phyloP scores from a whole-genome alignment of 2,329 filamentous ascomycete genomes.

The Aspergillus texensis region DNA sequence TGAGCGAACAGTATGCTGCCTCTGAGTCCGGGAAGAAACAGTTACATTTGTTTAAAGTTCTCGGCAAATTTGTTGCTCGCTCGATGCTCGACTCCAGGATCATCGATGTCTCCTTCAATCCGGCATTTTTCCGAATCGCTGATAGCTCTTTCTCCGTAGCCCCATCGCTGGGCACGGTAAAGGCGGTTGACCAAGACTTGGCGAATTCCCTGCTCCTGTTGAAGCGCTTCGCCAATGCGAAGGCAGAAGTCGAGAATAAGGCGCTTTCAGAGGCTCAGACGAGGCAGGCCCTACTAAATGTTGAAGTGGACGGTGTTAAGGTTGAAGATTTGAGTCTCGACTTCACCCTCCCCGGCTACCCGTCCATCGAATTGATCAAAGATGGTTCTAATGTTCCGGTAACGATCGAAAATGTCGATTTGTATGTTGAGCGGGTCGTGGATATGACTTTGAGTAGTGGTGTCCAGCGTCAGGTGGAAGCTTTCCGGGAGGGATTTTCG shows the following conservation, averaged over 20 bases:
- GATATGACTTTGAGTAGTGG: constrained; percentile 89
- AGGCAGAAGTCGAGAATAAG: constrained; percentile 75
- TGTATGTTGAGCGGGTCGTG: constrained; percentile 85
- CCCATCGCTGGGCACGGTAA: constrained; percentile 86
- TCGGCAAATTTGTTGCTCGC: constrained; percentile 95
- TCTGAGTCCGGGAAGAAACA: constrained; percentile 84
- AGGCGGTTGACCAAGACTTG: constrained; percentile 82
- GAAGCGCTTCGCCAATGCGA: constrained; percentile 81
- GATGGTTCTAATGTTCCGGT: constrained; percentile 75
- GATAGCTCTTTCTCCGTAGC: constrained; percentile 69
- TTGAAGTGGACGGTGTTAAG: constrained; percentile 72
- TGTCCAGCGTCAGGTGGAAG: constrained; percentile 84
- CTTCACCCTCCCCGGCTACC: constrained; percentile 92
- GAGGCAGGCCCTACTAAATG: constrained; percentile 66
- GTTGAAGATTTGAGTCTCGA: constrained; percentile 90
- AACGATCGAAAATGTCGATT: constrained; percentile 87
- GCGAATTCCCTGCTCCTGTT: constrained; percentile 83
- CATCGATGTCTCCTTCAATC: constrained; percentile 96
- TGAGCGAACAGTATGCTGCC: constrained; percentile 74
- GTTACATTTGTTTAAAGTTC: constrained; percentile 83
- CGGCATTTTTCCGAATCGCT: constrained; percentile 94
- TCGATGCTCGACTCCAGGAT: constrained; percentile 99
- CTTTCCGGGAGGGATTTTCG: constrained; percentile 88
- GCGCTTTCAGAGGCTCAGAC: constrained; percentile 70
- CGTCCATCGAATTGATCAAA: constrained; percentile 77